phyloP scores from a whole-genome alignment of 1,284 basidiomycete species.

The Pseudozyma sp. region DNA sequence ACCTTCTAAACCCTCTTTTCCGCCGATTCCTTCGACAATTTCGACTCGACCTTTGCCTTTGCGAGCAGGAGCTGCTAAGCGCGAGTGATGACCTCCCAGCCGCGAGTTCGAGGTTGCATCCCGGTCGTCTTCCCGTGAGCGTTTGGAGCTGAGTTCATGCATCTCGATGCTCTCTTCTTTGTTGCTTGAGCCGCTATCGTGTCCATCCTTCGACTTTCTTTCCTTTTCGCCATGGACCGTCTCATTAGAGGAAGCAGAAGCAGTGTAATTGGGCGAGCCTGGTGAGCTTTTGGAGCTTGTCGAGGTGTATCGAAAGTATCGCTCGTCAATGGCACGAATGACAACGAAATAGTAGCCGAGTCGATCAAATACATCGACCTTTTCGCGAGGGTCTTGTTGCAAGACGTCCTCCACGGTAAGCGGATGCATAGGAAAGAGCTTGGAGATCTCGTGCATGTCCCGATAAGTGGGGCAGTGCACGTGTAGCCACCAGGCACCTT shows the following conservation, averaged over 20 bases:
- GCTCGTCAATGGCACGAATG: constrained; percentile 81
- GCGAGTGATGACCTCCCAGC: constrained; percentile 15
- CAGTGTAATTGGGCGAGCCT: constrained; percentile 23
- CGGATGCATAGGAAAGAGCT: constrained; percentile 90
- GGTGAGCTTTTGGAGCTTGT: constrained; percentile 41
- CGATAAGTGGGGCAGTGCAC: constrained; percentile 89
- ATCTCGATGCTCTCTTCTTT: constrained; percentile 38
- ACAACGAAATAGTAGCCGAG: constrained; percentile 94
- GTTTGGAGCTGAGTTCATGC: constrained; percentile 23
- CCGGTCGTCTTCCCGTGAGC: background rate
- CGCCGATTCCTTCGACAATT: constrained; percentile 73
- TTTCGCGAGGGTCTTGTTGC: constrained; percentile 93
- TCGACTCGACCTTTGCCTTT: constrained; percentile 70
- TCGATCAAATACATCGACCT: constrained; percentile 86
- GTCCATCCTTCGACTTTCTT: constrained; percentile 12
- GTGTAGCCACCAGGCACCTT: constrained; percentile 86
- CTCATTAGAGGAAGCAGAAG: constrained; percentile 17
- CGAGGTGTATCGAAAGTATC: constrained; percentile 74
- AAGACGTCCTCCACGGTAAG: constrained; percentile 94
- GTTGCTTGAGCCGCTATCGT: constrained; percentile 2
- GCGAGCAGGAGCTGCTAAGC: constrained; percentile 36
- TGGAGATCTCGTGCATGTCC: constrained; percentile 87
- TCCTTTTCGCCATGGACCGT: constrained; percentile 30
- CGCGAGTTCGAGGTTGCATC: background rate
- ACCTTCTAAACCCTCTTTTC: constrained; percentile 74